phyloP scores from a whole-genome alignment of 768 basidiomycete genomes.

The Astraeus odoratus region DNA sequence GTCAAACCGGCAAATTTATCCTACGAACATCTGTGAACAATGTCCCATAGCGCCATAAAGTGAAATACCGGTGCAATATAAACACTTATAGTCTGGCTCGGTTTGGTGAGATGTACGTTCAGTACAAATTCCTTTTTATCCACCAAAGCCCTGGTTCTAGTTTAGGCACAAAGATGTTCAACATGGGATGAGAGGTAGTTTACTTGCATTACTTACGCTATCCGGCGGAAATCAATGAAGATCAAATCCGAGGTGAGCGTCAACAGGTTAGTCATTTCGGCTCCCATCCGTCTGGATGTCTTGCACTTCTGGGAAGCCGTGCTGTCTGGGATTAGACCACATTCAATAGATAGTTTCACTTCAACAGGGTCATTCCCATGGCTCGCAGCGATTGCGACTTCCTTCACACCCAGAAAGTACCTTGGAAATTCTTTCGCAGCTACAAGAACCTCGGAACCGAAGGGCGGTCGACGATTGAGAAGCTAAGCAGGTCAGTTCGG shows the following conservation, averaged over 20 bases:
- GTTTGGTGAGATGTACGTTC: constrained; percentile 55
- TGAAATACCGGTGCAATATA: constrained; percentile 53
- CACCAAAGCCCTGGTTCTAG: constrained; percentile 63
- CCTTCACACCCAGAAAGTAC: constrained; percentile 48
- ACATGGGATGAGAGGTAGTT: neutral
- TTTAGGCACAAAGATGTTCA: constrained; percentile 1
- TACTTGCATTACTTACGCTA: constrained; percentile 47
- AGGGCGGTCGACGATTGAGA: constrained; percentile 66
- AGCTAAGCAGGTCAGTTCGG: constrained; percentile 36
- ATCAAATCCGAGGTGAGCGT: constrained; percentile 69
- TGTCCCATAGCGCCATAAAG: constrained; percentile 4
- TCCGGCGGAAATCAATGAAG: constrained; percentile 75
- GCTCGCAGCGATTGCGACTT: constrained; percentile 35
- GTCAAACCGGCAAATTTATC: constrained; percentile 70
- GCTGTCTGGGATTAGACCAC: constrained; percentile 38
- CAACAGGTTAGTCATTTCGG: constrained; percentile 65
- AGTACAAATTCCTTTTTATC: constrained; percentile 56
- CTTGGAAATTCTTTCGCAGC: constrained; percentile 58
- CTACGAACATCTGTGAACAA: constrained; percentile 31
- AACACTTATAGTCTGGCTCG: constrained; percentile 63
- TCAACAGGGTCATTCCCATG: constrained; percentile 48
- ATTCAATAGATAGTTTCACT: constrained; percentile 50
- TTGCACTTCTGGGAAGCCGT: constrained; percentile 32
- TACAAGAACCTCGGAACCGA: constrained; percentile 63
- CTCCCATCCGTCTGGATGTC: constrained; percentile 36